phyloP scores from a whole-genome alignment of 345 rosid genomes.

The Murraya koenigii region DNA sequence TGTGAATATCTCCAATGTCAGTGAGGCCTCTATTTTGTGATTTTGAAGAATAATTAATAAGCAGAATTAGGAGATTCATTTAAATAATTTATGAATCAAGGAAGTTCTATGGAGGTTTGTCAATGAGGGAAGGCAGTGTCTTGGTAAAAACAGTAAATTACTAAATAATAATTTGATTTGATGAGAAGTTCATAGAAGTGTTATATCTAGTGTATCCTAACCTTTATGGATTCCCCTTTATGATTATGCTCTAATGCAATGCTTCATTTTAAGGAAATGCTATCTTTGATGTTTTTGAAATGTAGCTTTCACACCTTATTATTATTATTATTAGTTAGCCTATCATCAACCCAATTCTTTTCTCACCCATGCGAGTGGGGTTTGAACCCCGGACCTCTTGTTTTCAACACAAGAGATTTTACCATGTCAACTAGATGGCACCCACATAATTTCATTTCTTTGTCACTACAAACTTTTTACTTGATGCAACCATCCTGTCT shows the following conservation, averaged over 20 bases:
- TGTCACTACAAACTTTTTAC: neutral
- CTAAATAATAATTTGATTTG: neutral
- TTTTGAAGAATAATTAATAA: neutral
- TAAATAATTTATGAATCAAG: neutral
- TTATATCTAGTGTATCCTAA: neutral
- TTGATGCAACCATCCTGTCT: neutral
- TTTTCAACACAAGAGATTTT: no score
- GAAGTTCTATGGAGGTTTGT: neutral
- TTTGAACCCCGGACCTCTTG: no score
- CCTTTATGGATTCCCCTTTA: neutral
- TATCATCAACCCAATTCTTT: no score
- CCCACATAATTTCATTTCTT: no score
- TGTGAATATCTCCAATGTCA: neutral
- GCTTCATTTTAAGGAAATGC: neutral
- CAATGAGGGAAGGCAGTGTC: neutral
- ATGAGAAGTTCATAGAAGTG: neutral
- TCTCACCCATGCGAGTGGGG: no score
- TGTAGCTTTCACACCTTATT: neutral
- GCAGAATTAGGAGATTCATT: neutral
- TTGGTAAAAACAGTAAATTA: neutral
- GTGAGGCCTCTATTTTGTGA: neutral
- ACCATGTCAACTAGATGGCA: no score
- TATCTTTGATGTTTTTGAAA: neutral
- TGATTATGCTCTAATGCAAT: neutral
- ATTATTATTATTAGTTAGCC: no score